Evolutionary conservation across 345 rosid species (phyloP), one percentile per base, ranked within the genome.

Genomic region (Euclidium syriacum): DNA sequence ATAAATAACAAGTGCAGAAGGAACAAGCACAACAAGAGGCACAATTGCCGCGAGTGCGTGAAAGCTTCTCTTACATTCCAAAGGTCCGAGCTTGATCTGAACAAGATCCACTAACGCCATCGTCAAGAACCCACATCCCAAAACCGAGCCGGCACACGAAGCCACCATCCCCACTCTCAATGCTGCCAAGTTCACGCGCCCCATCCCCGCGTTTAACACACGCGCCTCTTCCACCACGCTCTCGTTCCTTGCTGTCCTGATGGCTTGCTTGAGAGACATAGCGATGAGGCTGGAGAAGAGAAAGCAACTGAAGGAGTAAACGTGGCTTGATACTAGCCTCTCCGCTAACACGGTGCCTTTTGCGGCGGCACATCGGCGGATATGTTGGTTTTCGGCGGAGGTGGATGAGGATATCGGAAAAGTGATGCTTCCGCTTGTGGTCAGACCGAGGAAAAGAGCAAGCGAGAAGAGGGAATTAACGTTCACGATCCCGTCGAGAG

Each of bases 261-360:
- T 80, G 41, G 83, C 77, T 70, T 87, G 94, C 63, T 84, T 91
- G 62, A 88, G 61, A 27, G 95, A 81, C 50, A 80, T 64, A 15
- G 95, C 98, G 3, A 91, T 36, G 56, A 91, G 90, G 70, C 96
- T 91, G 5, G 98, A 87, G 77, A 84, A 87, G 62, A 91, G 87
- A 71, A 87, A 85, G 62, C 67, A 81, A 59, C 84, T 81, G 78
- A 91, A 91, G 41, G 98, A 80, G 72, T 88, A 91, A 12, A 88
- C 96, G 64, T 86, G 98, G 84, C 72, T 82, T 20, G 86, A 34
- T 10, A 91, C 56, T 12, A 91, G 72, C 34, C 72, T 73, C 65
- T 81, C 89, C 11, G 71, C 84, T 40, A 82, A 16, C 33, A 61
- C 11, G 1, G 65, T 40, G 9, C 68, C 60, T 60, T 69, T 52